Evolutionary conservation across 2,329 filamentous ascomycete genomes (phyloP), one percentile per base, ranked within the genome.

Genomic region (Tolypocladium tundrense): DNA sequence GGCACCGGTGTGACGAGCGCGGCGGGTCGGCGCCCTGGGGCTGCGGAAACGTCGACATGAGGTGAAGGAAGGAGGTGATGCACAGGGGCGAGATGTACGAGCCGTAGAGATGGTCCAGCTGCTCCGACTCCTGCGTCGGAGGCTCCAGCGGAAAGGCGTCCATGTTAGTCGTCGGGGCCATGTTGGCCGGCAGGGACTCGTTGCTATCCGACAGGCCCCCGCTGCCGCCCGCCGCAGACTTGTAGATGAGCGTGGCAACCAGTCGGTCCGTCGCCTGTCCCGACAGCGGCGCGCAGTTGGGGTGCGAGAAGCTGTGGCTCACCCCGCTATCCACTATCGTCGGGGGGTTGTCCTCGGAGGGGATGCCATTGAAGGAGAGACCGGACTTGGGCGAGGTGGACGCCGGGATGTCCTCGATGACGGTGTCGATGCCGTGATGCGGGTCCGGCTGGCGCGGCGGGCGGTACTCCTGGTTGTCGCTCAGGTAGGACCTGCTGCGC

Each of bases 161-260:
- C 58, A 80, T 76, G 63, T 80, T 77, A 63, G 77, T 79, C 54
- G 84, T 82, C 10, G 86, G 82, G 21, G 83, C 81, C 66, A 87
- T 71, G 75, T 85, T 81, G 55, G 76, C 68, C 48, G 81, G 78
- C 61, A 75, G 62, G 13, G 68, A 66, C 59, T 75, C 72, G 59
- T 61, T 68, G 61, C 69, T 71, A 43, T 72, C 70, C 27, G 64
- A 56, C 59, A 59, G 67, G 3, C 27, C 27, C 63, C 4, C 56
- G 53, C 43, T 35, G 16, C 35, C 41, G 14, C 31, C 11, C 9
- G 52, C 57, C 8, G 60, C 70, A 68, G 66, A 73, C 69, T 83
- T 84, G 75, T 88, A 88, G 68, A 87, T 81, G 53, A 88, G 73
- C 0, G 85, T 88, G 9, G 83, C 85, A 39, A 87, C 74, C 54